Percentiles rank a stretch among this genome's conserved stretches.
phyloP scores from a whole-genome alignment of 768 basidiomycete genomes.

The Pleurotus djamor region DNA sequence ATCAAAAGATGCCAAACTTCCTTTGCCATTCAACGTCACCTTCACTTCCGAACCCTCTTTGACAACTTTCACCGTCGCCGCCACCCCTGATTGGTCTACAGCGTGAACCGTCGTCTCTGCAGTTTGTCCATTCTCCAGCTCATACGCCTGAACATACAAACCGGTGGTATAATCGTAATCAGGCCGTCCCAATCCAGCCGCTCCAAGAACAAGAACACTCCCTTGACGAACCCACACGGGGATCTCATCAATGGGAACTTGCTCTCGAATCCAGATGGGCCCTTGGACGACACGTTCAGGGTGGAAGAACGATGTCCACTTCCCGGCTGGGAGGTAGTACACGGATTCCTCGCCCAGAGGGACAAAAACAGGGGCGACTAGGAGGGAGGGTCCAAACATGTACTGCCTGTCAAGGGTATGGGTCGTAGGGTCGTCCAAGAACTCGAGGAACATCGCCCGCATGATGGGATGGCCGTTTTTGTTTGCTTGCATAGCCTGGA shows the following conservation, averaged over 20 bases:
- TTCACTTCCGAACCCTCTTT: neutral
- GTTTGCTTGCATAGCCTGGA: constrained; percentile 50
- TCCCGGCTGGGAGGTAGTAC: constrained; percentile 60
- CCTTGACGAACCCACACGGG: constrained; percentile 67
- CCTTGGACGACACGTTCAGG: constrained; percentile 52
- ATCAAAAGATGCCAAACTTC: neutral
- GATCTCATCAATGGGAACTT: constrained; percentile 60
- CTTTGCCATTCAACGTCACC: neutral
- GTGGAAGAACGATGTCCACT: constrained; percentile 61
- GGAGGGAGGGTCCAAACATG: constrained; percentile 53
- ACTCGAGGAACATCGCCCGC: constrained; percentile 69
- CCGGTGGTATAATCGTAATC: constrained; percentile 57
- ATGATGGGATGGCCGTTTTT: constrained; percentile 53
- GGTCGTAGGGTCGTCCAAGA: constrained; percentile 54
- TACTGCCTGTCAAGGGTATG: constrained; percentile 61
- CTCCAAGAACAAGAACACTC: constrained; percentile 58
- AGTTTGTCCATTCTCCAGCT: constrained; percentile 39
- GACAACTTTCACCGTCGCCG: neutral
- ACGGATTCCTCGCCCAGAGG: constrained; percentile 50
- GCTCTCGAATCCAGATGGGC: constrained; percentile 60
- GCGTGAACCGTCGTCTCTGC: constrained; percentile 37
- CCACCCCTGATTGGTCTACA: neutral
- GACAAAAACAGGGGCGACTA: constrained; percentile 63
- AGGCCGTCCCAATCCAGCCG: constrained; percentile 45
- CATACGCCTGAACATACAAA: constrained; percentile 53